These are phyloP conservation scores for Asterochloris sp. DNA, from an alignment of 139 green algal genomes.

Conservation along the genomic window DNA sequence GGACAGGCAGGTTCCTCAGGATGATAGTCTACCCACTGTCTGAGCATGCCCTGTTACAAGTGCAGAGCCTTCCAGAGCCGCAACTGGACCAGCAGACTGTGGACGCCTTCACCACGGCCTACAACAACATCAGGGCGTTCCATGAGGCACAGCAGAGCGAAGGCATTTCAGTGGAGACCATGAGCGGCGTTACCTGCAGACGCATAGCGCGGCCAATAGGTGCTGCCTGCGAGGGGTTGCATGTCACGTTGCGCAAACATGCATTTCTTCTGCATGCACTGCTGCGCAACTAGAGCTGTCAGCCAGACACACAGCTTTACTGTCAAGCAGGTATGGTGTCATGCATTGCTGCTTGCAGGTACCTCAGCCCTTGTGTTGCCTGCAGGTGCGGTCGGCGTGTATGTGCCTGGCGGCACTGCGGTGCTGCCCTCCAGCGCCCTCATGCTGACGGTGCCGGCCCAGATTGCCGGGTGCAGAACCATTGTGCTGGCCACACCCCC, in stretches of 20 bases:
- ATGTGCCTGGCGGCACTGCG: conserved; percentile 95
- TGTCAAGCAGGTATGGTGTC: neutral
- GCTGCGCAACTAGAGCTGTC: neutral
- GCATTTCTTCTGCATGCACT: neutral
- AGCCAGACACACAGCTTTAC: neutral
- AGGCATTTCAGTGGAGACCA: conserved; percentile 82
- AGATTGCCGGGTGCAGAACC: conserved; percentile 82
- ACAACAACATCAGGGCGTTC: conserved; percentile 92
- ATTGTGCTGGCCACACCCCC: conserved; percentile 97
- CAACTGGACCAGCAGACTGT: conserved; percentile 66
- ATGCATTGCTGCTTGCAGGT: neutral
- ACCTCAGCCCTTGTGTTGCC: neutral
- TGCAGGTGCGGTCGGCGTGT: conserved; percentile 81
- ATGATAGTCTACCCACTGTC: neutral
- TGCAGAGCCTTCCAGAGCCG: conserved; percentile 70
- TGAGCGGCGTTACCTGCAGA: conserved; percentile 89
- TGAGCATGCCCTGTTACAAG: neutral
- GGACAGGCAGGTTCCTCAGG: neutral
- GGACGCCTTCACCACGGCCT: conserved; percentile 91
- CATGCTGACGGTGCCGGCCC: conserved; percentile 94
- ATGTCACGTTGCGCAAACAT: neutral
- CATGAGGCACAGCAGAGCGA: conserved; percentile 78
- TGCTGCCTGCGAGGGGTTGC: neutral
- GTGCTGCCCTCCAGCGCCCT: conserved; percentile 92
- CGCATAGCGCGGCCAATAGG: conserved; percentile 66